Percentiles rank a stretch among this genome's conserved stretches.
Conservation (phyloP, 306 rosid species). For the Calophaca sinica region DNA sequence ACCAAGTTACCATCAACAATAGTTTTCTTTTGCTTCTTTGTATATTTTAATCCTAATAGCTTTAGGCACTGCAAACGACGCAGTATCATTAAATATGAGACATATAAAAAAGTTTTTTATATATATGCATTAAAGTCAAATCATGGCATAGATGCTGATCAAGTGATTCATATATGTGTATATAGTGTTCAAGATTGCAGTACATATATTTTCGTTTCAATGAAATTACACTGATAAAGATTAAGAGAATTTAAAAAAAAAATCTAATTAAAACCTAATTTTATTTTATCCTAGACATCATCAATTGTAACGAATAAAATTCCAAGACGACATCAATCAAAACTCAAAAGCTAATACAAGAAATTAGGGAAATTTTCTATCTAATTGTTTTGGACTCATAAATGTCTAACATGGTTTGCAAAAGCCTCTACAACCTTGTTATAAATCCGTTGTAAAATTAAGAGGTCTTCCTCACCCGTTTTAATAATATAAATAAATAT, state of each 20-base stretch:
- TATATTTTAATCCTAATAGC: conserved; percentile 3
- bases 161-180: no score
- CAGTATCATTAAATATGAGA: neutral
- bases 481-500: no score
- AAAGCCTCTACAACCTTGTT: neutral
- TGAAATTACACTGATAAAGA: no score
- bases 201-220: no score
- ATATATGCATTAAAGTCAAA: neutral
- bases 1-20: conserved; percentile 4
- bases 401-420: neutral
- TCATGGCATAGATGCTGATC: neutral
- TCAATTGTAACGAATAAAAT: no score
- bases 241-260: no score
- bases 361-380: neutral
- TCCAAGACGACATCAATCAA: neutral
- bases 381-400: no score
- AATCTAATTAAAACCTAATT: no score
- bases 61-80: conserved; percentile 8
- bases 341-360: no score
- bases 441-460: neutral
- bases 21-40: neutral
- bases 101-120: neutral
- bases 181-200: no score
- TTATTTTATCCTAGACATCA: no score
- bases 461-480: no score